Percentiles rank a stretch among this genome's conserved stretches.
phyloP scores from a whole-genome alignment of 2,329 filamentous ascomycete species.

The Leptographium wingfieldii region DNA sequence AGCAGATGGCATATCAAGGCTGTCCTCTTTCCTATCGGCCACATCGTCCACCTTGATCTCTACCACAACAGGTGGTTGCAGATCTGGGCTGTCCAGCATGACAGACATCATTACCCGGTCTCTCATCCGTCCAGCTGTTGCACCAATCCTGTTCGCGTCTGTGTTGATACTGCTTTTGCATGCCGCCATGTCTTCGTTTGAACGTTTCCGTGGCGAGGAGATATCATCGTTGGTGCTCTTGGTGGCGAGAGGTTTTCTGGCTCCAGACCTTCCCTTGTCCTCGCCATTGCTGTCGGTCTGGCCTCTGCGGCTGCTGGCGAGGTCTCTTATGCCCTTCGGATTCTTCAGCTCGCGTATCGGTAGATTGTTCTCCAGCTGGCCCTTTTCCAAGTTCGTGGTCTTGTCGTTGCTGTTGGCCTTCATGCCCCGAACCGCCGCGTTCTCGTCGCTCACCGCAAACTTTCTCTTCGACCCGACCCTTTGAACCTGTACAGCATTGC shows the following conservation, averaged over 20 bases:
- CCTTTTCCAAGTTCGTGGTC: conserved; percentile 11
- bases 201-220: conserved; percentile 42
- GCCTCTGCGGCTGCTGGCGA: conserved; percentile 27
- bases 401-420: conserved; percentile 20
- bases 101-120: conserved; percentile 15
- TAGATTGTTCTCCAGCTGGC: conserved; percentile 8
- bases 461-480: conserved; percentile 48
- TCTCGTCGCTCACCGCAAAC: conserved; percentile 40
- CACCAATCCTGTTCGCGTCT: conserved; percentile 7
- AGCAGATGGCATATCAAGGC: conserved; percentile 17
- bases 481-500: background rate
- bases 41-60: background rate
- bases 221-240: conserved; percentile 51
- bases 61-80: conserved; percentile 5
- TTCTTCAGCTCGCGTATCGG: conserved; percentile 17
- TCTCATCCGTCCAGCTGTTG: conserved; percentile 1
- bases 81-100: conserved; percentile 18
- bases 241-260: conserved; percentile 36
- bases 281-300: conserved; percentile 17
- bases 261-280: conserved; percentile 13
- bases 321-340: conserved; percentile 33
- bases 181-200: conserved; percentile 14
- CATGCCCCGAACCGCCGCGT: conserved; percentile 22
- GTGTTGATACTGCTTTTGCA: background rate
- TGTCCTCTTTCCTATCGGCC: background rate